Conservation (phyloP, 352 stramenopile genomes). For the Pythium volutum region DNA sequence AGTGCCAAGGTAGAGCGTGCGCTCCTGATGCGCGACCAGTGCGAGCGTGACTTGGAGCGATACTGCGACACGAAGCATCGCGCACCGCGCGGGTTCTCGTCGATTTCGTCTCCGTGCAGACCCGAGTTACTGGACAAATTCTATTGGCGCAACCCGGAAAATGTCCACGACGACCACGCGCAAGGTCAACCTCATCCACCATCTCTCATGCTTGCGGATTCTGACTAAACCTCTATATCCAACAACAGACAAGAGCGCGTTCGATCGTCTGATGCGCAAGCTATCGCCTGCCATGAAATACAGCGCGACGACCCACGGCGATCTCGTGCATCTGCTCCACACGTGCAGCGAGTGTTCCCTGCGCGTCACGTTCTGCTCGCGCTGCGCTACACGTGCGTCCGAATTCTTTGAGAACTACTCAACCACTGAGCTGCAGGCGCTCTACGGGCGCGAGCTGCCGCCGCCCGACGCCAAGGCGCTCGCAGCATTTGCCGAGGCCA, state of each 20-base stretch:
- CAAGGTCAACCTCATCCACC: constrained; percentile 24
- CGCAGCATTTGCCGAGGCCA: constrained; percentile 36
- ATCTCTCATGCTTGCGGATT: not conserved
- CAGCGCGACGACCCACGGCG: constrained; percentile 42
- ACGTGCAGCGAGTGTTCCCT: constrained; percentile 47
- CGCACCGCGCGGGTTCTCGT: constrained; percentile 1
- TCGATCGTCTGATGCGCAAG: constrained; percentile 61
- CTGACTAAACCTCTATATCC: not conserved
- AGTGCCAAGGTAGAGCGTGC: constrained; percentile 56
- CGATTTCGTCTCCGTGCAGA: constrained; percentile 1
- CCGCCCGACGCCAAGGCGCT: constrained; percentile 45
- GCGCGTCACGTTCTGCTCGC: constrained; percentile 49
- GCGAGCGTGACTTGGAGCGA: constrained; percentile 43
- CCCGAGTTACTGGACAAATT: constrained; percentile 22
- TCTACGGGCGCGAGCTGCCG: constrained; percentile 58
- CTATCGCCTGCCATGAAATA: constrained; percentile 63
- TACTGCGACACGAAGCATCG: constrained; percentile 44
- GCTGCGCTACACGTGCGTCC: constrained; percentile 42
- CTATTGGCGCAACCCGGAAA: constrained; percentile 37
- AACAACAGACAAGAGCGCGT: constrained; percentile 41
- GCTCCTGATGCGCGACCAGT: constrained; percentile 47
- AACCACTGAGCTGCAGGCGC: constrained; percentile 39
- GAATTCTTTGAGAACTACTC: constrained; percentile 69
- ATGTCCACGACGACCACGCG: constrained; percentile 33
- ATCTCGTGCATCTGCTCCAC: constrained; percentile 61